phyloP scores from a whole-genome alignment of 768 basidiomycete genomes.

The Inosperma sp. region DNA sequence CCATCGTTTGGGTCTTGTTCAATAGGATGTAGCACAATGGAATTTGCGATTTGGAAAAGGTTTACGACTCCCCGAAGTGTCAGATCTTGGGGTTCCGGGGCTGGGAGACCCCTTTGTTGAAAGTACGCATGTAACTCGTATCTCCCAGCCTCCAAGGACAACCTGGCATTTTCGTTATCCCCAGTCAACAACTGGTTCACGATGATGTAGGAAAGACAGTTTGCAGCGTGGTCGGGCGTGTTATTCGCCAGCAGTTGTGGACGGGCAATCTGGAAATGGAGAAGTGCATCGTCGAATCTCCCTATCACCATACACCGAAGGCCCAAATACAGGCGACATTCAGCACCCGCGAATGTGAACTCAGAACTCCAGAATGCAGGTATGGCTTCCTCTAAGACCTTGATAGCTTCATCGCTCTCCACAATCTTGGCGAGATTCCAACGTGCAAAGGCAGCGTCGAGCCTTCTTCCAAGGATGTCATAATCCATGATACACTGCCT shows the following conservation, averaged over 20 bases:
- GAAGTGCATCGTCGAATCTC: slow-evolving; percentile 9
- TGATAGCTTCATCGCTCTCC: slow-evolving; percentile 7
- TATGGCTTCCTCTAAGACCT: slow-evolving; percentile 10
- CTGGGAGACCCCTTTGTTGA: background rate
- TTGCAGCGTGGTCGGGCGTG: background rate
- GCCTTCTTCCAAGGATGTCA: slow-evolving; percentile 7
- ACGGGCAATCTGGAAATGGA: slow-evolving; percentile 11
- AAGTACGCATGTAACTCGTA: background rate
- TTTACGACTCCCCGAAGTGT: background rate
- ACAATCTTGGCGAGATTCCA: background rate
- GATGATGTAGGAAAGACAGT: slow-evolving; percentile 15
- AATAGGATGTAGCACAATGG: no score
- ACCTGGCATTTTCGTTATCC: slow-evolving; percentile 1
- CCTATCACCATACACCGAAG: slow-evolving; percentile 1
- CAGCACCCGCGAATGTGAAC: slow-evolving; percentile 12
- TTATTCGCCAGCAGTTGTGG: slow-evolving; percentile 8
- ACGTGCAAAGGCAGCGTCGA: slow-evolving; percentile 11
- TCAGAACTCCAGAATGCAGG: slow-evolving; percentile 10
- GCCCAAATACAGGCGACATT: slow-evolving; percentile 10
- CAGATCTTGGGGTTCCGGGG: background rate
- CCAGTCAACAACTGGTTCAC: slow-evolving; percentile 15
- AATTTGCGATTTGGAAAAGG: background rate
- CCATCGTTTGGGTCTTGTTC: no score
- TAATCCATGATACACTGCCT: slow-evolving; percentile 7
- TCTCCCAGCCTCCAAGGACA: background rate